Conservation (phyloP, 805 yeast genomes). For the Danielia oregonensis region DNA sequence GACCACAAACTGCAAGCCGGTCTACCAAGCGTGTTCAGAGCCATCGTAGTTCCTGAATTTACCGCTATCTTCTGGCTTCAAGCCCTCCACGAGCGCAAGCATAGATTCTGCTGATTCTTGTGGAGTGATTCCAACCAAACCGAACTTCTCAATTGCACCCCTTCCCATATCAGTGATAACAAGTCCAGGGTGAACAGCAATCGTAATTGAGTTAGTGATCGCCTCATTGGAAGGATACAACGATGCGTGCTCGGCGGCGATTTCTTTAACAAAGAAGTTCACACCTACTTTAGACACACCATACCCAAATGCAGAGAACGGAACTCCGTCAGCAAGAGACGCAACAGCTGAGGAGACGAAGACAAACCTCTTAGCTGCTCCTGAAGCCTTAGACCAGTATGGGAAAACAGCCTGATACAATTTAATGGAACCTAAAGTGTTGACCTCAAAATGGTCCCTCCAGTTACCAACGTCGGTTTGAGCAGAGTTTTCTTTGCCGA, state of each 20-base stretch:
- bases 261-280: constrained; percentile 24
- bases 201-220: background rate
- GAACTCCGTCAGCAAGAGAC: constrained; percentile 4
- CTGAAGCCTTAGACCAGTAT: constrained; percentile 17
- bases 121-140: constrained; percentile 17
- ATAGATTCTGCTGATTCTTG: constrained; percentile 19
- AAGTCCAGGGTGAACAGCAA: background rate
- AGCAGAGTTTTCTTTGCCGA: background rate
- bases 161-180: background rate
- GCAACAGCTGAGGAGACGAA: constrained; percentile 25
- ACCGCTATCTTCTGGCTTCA: constrained; percentile 22
- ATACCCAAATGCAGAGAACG: constrained; percentile 21
- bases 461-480: background rate
- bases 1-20: no score
- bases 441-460: constrained; percentile 16
- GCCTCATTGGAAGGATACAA: no score
- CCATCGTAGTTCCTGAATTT: constrained; percentile 9
- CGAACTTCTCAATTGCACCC: background rate
- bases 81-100: constrained; percentile 13
- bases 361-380: constrained; percentile 17
- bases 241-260: background rate
- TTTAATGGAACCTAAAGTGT: constrained; percentile 30
- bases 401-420: constrained; percentile 23
- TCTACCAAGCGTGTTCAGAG: no score
- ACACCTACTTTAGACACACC: constrained; percentile 37